Evolutionary conservation across 305 asterid genomes (phyloP).

Genomic region (Solanum chacoense): DNA sequence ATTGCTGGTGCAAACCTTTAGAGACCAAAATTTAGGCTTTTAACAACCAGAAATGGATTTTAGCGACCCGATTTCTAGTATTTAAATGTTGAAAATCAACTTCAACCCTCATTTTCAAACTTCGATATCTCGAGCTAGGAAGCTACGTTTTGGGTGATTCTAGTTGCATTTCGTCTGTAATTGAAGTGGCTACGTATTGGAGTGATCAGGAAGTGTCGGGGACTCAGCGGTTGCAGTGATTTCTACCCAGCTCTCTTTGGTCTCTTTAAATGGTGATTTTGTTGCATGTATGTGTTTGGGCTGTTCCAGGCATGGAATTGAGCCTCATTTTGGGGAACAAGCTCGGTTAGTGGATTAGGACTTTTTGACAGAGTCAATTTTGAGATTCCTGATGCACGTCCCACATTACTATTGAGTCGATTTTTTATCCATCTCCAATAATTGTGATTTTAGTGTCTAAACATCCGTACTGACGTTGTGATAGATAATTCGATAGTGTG

Average conservation of each 20-base stretch:
- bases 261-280: background rate
- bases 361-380: background rate
- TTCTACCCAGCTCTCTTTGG: background rate
- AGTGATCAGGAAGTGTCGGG: background rate
- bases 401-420: background rate
- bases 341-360: background rate
- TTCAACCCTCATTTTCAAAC: background rate
- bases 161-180: background rate
- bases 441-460: background rate
- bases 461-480: background rate
- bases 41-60: background rate
- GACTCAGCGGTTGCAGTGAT: background rate
- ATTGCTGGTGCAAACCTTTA: background rate
- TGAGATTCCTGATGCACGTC: background rate
- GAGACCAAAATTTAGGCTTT: background rate
- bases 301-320: background rate
- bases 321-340: background rate
- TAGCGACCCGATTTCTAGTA: background rate
- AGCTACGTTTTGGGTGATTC: background rate
- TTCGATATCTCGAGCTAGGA: background rate
- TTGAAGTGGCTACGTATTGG: background rate
- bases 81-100: background rate
- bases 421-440: background rate
- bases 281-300: background rate
- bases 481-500: background rate